Evolutionary conservation across 1,139 yeast genomes (phyloP).

Genomic region (Candida sojae): DNA sequence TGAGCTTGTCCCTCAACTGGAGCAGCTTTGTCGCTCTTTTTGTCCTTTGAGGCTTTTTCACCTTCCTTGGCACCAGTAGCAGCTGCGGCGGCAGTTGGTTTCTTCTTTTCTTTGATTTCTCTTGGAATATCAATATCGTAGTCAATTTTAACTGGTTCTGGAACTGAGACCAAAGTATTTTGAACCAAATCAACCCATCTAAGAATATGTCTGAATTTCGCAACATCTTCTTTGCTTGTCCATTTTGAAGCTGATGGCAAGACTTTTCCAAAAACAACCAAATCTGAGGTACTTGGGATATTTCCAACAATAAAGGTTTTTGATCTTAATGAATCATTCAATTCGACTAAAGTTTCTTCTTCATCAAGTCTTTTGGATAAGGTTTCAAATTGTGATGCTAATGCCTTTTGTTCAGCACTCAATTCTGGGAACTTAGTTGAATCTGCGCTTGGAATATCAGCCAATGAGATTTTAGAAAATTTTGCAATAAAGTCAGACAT

Average conservation of each 20-base stretch:
- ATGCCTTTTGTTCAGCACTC: slow-evolving; percentile 61
- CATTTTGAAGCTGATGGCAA: slow-evolving; percentile 61
- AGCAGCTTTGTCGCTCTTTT: slow-evolving; percentile 8
- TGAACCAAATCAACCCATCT: slow-evolving; percentile 93
- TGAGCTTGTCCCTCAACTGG: slow-evolving; percentile 22
- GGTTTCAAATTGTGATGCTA: slow-evolving; percentile 78
- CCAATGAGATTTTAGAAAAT: slow-evolving; percentile 41
- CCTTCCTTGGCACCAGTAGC: slow-evolving; percentile 13
- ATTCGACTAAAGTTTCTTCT: slow-evolving; percentile 55
- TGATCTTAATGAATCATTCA: slow-evolving; percentile 70
- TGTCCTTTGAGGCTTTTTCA: slow-evolving; percentile 11
- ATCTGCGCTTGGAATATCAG: slow-evolving; percentile 20
- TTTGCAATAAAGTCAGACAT: slow-evolving; percentile 48
- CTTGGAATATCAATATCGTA: slow-evolving; percentile 63
- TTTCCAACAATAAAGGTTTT: slow-evolving; percentile 72
- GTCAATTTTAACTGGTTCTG: slow-evolving; percentile 56
- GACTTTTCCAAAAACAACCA: slow-evolving; percentile 64
- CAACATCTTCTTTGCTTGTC: slow-evolving; percentile 54
- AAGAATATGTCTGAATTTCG: slow-evolving; percentile 71
- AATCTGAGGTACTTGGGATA: slow-evolving; percentile 67
- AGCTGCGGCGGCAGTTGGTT: slow-evolving; percentile 33
- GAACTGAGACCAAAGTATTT: slow-evolving; percentile 57
- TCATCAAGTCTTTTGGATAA: slow-evolving; percentile 59
- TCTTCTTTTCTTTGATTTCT: slow-evolving; percentile 52
- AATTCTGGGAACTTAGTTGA: slow-evolving; percentile 37